phyloP scores from a whole-genome alignment of 129 eudicot genomes.

The Logfia minima region DNA sequence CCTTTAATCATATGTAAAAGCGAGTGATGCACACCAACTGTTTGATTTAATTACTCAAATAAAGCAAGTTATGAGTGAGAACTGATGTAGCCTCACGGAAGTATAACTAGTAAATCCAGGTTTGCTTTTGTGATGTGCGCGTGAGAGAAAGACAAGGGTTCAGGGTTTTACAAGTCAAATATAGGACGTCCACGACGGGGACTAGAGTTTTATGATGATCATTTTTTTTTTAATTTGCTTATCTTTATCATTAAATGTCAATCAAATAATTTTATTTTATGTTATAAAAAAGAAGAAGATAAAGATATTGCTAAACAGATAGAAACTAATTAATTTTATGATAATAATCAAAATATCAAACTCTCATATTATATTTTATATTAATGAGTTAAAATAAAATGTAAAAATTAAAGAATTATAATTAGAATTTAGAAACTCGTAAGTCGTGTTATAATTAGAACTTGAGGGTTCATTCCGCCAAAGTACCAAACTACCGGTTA shows the following conservation, averaged over 20 bases:
- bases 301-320: no score
- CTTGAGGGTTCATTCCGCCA: background rate
- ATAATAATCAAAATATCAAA: no score
- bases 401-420: no score
- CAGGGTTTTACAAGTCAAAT: background rate
- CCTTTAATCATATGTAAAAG: constrained; percentile 35
- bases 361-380: no score
- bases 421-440: background rate
- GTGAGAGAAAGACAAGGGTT: background rate
- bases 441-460: background rate
- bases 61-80: background rate
- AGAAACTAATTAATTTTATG: no score
- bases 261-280: no score
- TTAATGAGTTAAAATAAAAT: no score
- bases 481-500: background rate
- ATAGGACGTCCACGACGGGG: background rate
- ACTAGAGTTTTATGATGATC: no score
- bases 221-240: no score
- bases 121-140: background rate
- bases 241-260: no score
- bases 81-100: background rate
- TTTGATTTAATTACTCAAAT: constrained; percentile 35
- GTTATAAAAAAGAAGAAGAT: no score
- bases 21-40: constrained; percentile 40
- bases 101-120: background rate